Percentiles rank a stretch among this genome's conserved stretches.
Evolutionary conservation across 805 yeast genomes (phyloP).

Genomic region (Candida ponderosae): DNA sequence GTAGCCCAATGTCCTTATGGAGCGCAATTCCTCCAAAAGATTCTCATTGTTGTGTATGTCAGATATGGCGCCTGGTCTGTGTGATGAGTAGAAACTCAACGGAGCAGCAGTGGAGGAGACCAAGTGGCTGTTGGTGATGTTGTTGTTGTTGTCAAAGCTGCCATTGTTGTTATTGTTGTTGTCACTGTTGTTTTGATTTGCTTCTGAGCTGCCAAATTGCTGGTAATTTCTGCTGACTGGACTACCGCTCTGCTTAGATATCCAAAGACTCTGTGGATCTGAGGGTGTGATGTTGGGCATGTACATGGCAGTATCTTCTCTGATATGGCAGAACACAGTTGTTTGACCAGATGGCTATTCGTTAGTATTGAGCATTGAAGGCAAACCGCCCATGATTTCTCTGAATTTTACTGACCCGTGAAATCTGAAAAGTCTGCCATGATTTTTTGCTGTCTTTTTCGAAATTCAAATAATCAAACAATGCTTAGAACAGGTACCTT

Average conservation of each 20-base stretch:
- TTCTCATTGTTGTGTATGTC: background rate
- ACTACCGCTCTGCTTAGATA: no score
- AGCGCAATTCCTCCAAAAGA: constrained; percentile 10
- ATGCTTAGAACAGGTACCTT: no score
- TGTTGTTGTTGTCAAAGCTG: background rate
- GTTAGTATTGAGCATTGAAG: no score
- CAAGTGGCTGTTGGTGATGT: background rate
- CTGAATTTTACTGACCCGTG: no score
- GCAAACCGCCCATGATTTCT: constrained; percentile 5
- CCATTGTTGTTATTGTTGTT: background rate
- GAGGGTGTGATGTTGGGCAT: background rate
- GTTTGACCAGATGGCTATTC: no score
- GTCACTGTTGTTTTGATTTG: no score
- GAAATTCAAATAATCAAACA: no score
- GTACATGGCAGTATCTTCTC: background rate
- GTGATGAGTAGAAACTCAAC: constrained; percentile 45
- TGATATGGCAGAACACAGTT: no score
- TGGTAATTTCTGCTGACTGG: no score
- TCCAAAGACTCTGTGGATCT: background rate
- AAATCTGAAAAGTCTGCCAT: no score
- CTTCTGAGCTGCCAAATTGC: no score
- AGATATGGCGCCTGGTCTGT: constrained; percentile 26
- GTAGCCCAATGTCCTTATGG: constrained; percentile 39
- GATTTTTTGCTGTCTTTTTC: no score
- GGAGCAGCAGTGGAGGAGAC: constrained; percentile 51